These are phyloP conservation scores for Acmispon strigosus DNA, from an alignment of 306 rosid species.

Conservation along the genomic window DNA sequence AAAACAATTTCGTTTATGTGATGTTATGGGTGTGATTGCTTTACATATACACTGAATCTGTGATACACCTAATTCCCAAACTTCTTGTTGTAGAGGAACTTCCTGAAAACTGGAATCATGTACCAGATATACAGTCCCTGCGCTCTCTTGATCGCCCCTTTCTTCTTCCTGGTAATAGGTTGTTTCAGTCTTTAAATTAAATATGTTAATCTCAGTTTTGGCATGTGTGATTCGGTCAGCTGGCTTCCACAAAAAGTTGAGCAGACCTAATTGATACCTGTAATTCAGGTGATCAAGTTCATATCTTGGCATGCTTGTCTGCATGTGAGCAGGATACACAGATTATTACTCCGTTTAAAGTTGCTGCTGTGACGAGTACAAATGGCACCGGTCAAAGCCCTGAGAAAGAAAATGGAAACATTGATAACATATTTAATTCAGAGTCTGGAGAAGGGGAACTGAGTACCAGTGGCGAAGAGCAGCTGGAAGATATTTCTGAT, in stretches of 20 bases:
- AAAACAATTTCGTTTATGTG: background rate
- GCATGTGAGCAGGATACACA: constrained; percentile 77
- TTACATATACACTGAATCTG: background rate
- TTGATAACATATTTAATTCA: constrained; percentile 32
- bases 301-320: constrained; percentile 90
- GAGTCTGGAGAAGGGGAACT: constrained; percentile 31
- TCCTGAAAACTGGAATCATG: constrained; percentile 70
- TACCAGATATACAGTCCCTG: constrained; percentile 66
- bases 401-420: constrained; percentile 44
- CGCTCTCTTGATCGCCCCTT: constrained; percentile 66
- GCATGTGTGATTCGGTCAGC: constrained; percentile 25
- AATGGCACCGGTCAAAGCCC: constrained; percentile 51
- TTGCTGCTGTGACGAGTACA: constrained; percentile 62
- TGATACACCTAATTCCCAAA: constrained; percentile 21
- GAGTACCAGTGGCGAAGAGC: constrained; percentile 39
- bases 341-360: constrained; percentile 71
- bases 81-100: constrained; percentile 63
- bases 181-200: constrained; percentile 20
- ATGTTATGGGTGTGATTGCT: constrained; percentile 9
- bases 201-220: constrained; percentile 19
- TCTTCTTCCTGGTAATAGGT: constrained; percentile 78
- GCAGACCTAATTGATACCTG: constrained; percentile 39
- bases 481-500: constrained; percentile 36
- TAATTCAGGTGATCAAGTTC: constrained; percentile 88
- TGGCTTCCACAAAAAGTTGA: constrained; percentile 28